These are phyloP conservation scores for Sporobolomyces phaffii DNA, from an alignment of 768 basidiomycete species.

Conservation along the genomic window DNA sequence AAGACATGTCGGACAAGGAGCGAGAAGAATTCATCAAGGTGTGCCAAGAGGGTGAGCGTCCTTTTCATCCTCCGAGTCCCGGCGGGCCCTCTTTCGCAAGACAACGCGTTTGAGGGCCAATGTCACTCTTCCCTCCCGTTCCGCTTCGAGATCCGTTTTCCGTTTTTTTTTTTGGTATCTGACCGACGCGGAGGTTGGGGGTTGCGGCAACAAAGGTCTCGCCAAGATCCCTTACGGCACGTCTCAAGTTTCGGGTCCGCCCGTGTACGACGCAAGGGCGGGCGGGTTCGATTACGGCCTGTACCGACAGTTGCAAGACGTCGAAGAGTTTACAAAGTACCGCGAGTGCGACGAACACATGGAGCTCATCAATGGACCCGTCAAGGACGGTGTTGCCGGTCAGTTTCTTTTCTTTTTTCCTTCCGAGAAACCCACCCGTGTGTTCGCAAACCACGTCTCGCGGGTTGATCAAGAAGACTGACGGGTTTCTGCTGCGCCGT, in stretches of 20 bases:
- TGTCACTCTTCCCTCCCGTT: background rate
- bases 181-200: too few species aligned
- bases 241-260: conserved; percentile 14
- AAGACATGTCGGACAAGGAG: conserved; percentile 15
- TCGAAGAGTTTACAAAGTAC: conserved; percentile 25
- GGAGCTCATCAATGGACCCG: conserved; percentile 24
- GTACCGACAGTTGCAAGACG: conserved; percentile 21
- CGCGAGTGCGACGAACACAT: conserved; percentile 29
- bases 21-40: conserved; percentile 22
- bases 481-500: background rate
- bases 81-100: background rate
- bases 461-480: too few species aligned
- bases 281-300: conserved; percentile 17
- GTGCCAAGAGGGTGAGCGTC: conserved; percentile 22
- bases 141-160: too few species aligned
- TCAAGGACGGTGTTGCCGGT: conserved; percentile 23
- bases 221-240: conserved; percentile 34
- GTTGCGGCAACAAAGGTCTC: too few species aligned
- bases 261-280: conserved; percentile 15
- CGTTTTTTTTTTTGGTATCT: too few species aligned
- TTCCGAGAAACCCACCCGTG: background rate
- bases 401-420: background rate
- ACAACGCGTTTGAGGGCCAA: too few species aligned
- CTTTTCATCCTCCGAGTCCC: background rate
- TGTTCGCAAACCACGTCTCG: too few species aligned